These are phyloP conservation scores for Pleurotus pulmonarius DNA, from an alignment of 768 basidiomycete genomes.

Conservation along the genomic window DNA sequence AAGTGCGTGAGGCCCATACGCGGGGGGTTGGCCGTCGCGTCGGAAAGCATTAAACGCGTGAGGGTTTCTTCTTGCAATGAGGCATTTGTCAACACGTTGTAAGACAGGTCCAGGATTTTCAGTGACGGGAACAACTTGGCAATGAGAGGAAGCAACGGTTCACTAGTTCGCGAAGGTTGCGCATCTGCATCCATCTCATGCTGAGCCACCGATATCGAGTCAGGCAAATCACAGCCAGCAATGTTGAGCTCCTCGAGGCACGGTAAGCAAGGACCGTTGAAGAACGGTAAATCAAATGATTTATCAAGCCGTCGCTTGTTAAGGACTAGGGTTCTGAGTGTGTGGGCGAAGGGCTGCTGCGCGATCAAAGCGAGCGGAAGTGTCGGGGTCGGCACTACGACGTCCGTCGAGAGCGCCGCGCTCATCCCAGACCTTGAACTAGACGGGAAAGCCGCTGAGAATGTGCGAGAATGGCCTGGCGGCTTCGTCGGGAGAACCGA, in stretches of 20 bases:
- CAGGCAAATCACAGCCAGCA: conserved; percentile 68
- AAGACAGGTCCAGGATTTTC: conserved; percentile 68
- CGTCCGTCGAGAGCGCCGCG: conserved; percentile 27
- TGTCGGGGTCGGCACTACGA: conserved; percentile 61
- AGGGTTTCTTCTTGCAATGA: conserved; percentile 48
- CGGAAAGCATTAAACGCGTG: conserved; percentile 46
- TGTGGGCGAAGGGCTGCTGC: conserved; percentile 54
- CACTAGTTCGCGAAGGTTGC: conserved; percentile 39
- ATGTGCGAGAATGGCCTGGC: conserved; percentile 53
- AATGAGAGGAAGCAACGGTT: conserved; percentile 56
- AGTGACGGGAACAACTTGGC: conserved; percentile 68
- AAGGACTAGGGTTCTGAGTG: conserved; percentile 55
- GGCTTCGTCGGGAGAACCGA: conserved; percentile 51
- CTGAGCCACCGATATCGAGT: conserved; percentile 49
- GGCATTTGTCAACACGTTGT: conserved; percentile 59
- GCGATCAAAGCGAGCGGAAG: conserved; percentile 64
- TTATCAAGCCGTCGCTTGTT: conserved; percentile 65
- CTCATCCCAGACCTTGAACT: conserved; percentile 15
- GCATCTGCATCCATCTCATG: conserved; percentile 25
- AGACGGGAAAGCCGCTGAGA: conserved; percentile 46
- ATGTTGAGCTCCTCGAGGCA: conserved; percentile 69
- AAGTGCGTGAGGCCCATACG: conserved; percentile 61
- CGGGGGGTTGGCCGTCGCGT: conserved; percentile 19
- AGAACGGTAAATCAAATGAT: conserved; percentile 51
- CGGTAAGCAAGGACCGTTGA: conserved; percentile 44